Base-by-base conservation (phyloP, 192 early-diverging fungal genomes). In the Geranomyces michiganensis region DNA sequence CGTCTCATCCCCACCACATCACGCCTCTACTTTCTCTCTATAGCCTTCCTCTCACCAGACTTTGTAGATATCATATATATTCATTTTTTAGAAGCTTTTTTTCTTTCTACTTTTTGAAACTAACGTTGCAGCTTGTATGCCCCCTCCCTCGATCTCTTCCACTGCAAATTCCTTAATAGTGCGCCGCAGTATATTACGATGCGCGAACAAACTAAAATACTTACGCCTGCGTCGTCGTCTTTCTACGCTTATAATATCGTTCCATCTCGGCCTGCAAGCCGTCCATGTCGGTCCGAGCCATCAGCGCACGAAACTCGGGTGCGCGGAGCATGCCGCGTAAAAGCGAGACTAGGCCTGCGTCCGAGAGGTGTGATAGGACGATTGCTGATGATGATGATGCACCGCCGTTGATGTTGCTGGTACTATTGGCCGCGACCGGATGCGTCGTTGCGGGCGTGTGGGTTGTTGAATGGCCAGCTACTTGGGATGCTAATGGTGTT, bases 231-330 rank as follows among this genome's bases (percentile, higher is more conserved):
- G 5, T 41, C 36, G 36, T 10, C 5, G 36, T 41, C 36, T 10
- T 41, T 41, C 36, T n/a, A n/a, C 36, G 36, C 36, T 33, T 60
- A 29, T 60, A 60, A 60, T 60, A 60, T 7, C 5, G 5, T 32
- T 26, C 58, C 58, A 60, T 60, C 62, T 64, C 62, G 19, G 15
- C 44, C 43, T 46, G 33, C 33, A 64, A 21, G 1, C 36, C 27
- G 8, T 64, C 62, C 7, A 64, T 44, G 29, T 64, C 62, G 33
- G 43, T 45, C 62, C 21, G 36, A 5, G n/a, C 27, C 43, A 64
- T 24, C 4, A 64, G 44, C n/a, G 62, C 33, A 13, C 44, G 41
- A 21, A 64, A 64, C 21, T 64, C 62, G 41, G 41, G 33, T 19
- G 33, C 44, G 4, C 8, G 2, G 9, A 64, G 2, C 14, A 64